These are phyloP conservation scores for Mucor mucedo DNA, from an alignment of 371 early-diverging fungal species.

Conservation along the genomic window DNA sequence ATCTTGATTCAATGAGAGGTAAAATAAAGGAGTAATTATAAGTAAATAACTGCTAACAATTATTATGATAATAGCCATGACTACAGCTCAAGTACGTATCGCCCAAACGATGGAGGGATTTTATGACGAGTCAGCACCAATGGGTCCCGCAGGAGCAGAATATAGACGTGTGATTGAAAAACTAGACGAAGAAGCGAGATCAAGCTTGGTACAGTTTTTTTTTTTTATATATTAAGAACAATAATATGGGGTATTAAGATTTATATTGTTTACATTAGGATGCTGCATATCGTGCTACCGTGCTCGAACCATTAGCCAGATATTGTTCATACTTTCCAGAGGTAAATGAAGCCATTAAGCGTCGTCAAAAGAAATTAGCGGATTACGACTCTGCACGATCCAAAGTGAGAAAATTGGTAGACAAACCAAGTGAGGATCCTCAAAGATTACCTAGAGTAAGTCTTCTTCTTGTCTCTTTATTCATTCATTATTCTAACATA, in stretches of 20 bases:
- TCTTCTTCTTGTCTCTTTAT: neutral
- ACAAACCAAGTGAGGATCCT: constrained; percentile 82
- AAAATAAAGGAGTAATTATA: constrained; percentile 2
- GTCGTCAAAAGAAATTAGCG: constrained; percentile 83
- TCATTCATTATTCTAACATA: neutral
- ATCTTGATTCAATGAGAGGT: constrained; percentile 86
- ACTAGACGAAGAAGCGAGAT: constrained; percentile 81
- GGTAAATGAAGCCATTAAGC: constrained; percentile 89
- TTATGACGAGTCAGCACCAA: constrained; percentile 59
- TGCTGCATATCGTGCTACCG: constrained; percentile 78
- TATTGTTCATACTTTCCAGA: constrained; percentile 90
- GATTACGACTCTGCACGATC: constrained; percentile 86
- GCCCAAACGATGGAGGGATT: constrained; percentile 79
- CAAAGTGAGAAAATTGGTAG: constrained; percentile 79
- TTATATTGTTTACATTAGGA: constrained; percentile 56
- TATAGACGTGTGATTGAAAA: constrained; percentile 79
- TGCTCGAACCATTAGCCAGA: constrained; percentile 87
- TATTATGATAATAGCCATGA: constrained; percentile 63
- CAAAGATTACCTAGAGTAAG: constrained; percentile 63
- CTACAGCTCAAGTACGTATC: constrained; percentile 81
- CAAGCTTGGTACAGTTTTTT: constrained; percentile 62
- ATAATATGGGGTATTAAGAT: neutral
- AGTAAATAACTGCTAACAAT: neutral
- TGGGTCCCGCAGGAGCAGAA: constrained; percentile 56
- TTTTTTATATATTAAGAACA: neutral